Evolutionary conservation across 2,329 filamentous ascomycete species (phyloP), one percentile per base, ranked within the genome.

Genomic region (Neurospora crassa): DNA sequence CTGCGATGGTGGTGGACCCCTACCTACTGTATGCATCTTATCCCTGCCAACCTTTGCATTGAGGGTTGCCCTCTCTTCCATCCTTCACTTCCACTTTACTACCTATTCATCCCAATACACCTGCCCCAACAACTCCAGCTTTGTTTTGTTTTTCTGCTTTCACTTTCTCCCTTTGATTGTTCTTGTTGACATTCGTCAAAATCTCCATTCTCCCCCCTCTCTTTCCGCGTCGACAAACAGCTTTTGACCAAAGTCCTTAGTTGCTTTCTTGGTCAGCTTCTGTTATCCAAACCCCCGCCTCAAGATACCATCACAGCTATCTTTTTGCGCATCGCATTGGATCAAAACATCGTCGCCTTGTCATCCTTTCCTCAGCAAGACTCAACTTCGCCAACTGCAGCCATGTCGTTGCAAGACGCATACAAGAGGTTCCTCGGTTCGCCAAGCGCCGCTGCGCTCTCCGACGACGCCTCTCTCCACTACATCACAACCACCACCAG

Each of bases 401-500:
- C 70, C 74, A 87, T 87, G 85, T 79, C 85, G 74, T 79, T 86
- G 74, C 84, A 84, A 74, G 78, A 81, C 76, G 79, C 86, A 73
- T 95, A 95, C 84, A 87, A 89, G 84, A 87, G 88, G 82, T 94
- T 94, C 80, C 85, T 94, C 71, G 85, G 87, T 78, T 84, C 88
- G 74, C 91, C 91, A 74, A 89, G 83, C 81, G 82, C 89, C 70
- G 87, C 88, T 71, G 82, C 87, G 71, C 84, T 95, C 77, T 85
- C 89, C 43, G 82, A 86, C 70, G 86, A 90, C 80, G 90, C 91
- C 72, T 88, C 91, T 67, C 83, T 94, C 76, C 90, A 95, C 84
- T 99, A 98, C 84, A 91, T 98, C 80, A 93, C 94, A 71, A 97
- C 95, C 8, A 91, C 94, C 14, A 93, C 90, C 42, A 88, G 88